Evolutionary conservation across 2,329 filamentous ascomycete genomes (phyloP).

Genomic region (Fusarium udum): DNA sequence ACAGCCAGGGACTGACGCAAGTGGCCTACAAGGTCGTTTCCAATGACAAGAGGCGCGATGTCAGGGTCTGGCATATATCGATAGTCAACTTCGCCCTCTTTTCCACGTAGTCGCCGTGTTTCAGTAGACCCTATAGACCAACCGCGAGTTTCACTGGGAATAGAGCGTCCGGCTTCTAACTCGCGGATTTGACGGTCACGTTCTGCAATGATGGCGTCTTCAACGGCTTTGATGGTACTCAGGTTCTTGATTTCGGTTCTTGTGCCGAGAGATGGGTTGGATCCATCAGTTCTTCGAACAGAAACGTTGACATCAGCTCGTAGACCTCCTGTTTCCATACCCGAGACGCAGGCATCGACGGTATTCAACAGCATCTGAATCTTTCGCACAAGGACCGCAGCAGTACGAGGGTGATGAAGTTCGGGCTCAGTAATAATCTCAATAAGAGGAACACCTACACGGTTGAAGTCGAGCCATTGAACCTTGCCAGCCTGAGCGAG

Average conservation of each 20-base stretch:
- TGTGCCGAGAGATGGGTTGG: slow-evolving; percentile 70
- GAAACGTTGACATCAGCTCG: slow-evolving; percentile 97
- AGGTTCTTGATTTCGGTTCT: slow-evolving; percentile 98
- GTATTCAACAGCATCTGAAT: slow-evolving; percentile 82
- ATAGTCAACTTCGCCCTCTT: slow-evolving; percentile 97
- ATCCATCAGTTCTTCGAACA: slow-evolving; percentile 68
- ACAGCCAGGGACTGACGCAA: slow-evolving; percentile 72
- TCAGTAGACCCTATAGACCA: slow-evolving; percentile 88
- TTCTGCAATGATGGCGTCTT: slow-evolving; percentile 93
- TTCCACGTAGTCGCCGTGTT: slow-evolving; percentile 84
- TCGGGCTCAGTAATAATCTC: slow-evolving; percentile 95
- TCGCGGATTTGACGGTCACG: slow-evolving; percentile 86
- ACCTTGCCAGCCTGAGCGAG: slow-evolving; percentile 77
- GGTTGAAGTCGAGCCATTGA: slow-evolving; percentile 91
- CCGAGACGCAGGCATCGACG: slow-evolving; percentile 85
- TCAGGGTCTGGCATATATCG: slow-evolving; percentile 99
- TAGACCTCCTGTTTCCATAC: slow-evolving; percentile 92
- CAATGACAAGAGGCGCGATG: slow-evolving; percentile 80
- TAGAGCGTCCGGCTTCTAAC: slow-evolving; percentile 76
- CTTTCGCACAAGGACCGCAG: slow-evolving; percentile 88
- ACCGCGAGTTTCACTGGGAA: slow-evolving; percentile 89
- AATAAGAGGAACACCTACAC: slow-evolving; percentile 88
- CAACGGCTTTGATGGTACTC: slow-evolving; percentile 92
- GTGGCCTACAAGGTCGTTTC: slow-evolving; percentile 71
- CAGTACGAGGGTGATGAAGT: slow-evolving; percentile 86